Conservation (phyloP, 2,329 filamentous ascomycete genomes). For the Dryadomyces quercus-mongolicae region DNA sequence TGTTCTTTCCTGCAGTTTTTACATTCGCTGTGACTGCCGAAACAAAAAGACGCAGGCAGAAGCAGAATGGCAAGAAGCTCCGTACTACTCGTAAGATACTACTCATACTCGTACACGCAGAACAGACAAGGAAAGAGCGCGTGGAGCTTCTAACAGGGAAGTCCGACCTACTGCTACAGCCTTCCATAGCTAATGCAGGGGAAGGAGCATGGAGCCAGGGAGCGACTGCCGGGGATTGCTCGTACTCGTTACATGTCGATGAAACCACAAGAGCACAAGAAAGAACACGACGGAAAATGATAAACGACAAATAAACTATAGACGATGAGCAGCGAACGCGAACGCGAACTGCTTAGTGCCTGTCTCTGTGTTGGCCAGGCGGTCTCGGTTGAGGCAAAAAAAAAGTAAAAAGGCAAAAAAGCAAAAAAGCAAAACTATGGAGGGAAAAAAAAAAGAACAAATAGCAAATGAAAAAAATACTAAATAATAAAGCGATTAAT, state of each 20-base stretch:
- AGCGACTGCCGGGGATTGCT: neutral
- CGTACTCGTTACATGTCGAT: neutral
- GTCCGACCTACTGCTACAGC: too few species aligned
- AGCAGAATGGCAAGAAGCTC: too few species aligned
- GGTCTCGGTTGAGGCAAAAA: neutral
- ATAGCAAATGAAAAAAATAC: slow-evolving; percentile 2
- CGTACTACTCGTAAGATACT: too few species aligned
- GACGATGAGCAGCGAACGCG: neutral
- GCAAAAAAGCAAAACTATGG: slow-evolving; percentile 1
- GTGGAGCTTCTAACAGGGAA: neutral
- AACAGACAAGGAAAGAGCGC: neutral
- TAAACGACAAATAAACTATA: too few species aligned
- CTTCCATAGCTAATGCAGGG: slow-evolving; percentile 1
- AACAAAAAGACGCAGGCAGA: too few species aligned
- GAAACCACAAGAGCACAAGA: neutral
- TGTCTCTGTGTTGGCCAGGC: neutral
- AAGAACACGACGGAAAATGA: neutral
- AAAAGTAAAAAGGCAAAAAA: neutral
- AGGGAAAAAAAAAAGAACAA: slow-evolving; percentile 2
- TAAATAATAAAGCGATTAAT: slow-evolving; percentile 1
- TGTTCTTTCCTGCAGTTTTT: too few species aligned
- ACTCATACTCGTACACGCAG: neutral
- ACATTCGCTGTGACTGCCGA: too few species aligned
- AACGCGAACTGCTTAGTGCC: neutral
- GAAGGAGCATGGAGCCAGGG: neutral